A percentile compares a stretch with the other conserved stretches of the same genome.
Evolutionary conservation across 306 rosid species (phyloP).

Genomic region (Alnus rubra): DNA sequence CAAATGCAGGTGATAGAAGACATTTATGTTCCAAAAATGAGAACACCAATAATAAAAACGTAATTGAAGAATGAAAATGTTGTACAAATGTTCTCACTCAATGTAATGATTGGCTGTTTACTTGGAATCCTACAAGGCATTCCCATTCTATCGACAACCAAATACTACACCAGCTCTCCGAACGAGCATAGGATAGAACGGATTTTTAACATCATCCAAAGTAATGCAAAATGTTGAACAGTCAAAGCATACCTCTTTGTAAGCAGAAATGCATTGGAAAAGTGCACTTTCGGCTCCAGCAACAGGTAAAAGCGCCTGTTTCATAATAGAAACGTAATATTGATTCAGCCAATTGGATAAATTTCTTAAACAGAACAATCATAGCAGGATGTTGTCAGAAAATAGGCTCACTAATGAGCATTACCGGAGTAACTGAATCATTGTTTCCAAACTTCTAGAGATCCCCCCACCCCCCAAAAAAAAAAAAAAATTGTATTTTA

Average conservation of each 20-base stretch:
- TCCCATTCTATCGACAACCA: not conserved
- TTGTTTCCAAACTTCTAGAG: not conserved
- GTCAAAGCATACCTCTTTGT: slow-evolving; percentile 54
- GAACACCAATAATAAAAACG: not conserved
- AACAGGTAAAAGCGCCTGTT: slow-evolving; percentile 41
- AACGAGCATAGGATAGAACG: not conserved
- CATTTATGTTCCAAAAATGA: not conserved
- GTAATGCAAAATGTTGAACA: not conserved
- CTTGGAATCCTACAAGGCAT: not conserved
- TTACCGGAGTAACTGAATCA: not conserved
- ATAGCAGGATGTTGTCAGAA: not conserved
- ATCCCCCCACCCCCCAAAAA: not conserved
- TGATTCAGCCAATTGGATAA: slow-evolving; percentile 1
- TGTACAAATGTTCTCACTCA: not conserved
- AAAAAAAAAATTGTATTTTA: not conserved
- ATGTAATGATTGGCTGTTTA: not conserved
- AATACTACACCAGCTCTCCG: not conserved
- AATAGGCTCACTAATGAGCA: not conserved
- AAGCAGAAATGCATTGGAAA: slow-evolving; percentile 60
- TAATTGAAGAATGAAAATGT: not conserved
- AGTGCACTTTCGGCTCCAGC: slow-evolving; percentile 55
- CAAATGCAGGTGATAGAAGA: not conserved
- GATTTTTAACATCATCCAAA: not conserved
- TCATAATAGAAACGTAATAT: slow-evolving; percentile 13
- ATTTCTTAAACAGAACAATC: not conserved